Evolutionary conservation across 2,329 filamentous ascomycete species (phyloP), one percentile per base, ranked within the genome.

Genomic region (Aureobasidium sp.): DNA sequence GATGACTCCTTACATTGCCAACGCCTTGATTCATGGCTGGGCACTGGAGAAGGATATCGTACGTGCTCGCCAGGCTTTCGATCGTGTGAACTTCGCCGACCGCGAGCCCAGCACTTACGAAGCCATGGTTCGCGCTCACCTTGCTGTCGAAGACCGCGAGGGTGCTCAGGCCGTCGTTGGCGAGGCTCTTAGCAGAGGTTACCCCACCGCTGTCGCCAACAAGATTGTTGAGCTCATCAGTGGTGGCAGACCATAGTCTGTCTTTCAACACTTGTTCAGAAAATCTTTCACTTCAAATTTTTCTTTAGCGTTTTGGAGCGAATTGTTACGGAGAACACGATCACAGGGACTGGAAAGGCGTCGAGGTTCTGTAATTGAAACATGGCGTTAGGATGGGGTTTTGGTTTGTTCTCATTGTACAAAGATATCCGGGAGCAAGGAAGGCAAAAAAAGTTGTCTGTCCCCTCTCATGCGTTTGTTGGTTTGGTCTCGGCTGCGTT

Each of bases 91-190:
- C 9, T 82, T 85, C 31, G 83, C 86, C 60, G 91, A 87, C 77
- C 87, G 94, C 62, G 94, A 99, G 78, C 94, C 94, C 3, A 97
- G 91, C 79, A 99, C 94, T 5, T 99, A 99, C 74, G 94, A 99
- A 77, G 92, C 93, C 44, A 99, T 99, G 94, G 96, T 92, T 5
- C 84, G 94, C 49, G 94, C 94, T 0, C 97, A 88, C 76, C 84
- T 99, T 60, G 86, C 91, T 12, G 88, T 88, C 3, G 90, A 95
- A 71, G 85, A 95, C 72, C 86, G 90, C 37, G 82, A 86, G 53
- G 81, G 83, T 62, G 94, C 94, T 42, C 86, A 91, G 76, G 76
- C 71, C 12, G 88, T 96, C 15, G 92, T 96, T 27, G 83, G 88
- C 61, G 94, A 99, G 80, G 97, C 97, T 83, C 81, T 97, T 39